Conservation (phyloP, 148 eudicot genomes). For the Linanthus parryae region DNA sequence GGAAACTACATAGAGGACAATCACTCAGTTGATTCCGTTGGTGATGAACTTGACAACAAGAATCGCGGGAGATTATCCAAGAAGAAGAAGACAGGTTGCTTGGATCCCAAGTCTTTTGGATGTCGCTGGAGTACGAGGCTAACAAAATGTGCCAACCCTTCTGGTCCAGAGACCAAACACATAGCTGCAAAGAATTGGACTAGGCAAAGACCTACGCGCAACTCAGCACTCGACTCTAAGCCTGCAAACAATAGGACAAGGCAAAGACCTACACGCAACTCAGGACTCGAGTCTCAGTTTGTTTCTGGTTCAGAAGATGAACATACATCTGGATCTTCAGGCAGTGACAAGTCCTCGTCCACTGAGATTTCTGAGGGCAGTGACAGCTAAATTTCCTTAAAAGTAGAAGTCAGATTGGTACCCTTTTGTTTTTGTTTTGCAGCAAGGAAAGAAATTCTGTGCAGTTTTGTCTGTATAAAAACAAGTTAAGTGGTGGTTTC, state of each 20-base stretch:
- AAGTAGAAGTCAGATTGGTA: no score
- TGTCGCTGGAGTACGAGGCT: constrained; percentile 29
- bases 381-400: no score
- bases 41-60: constrained; percentile 9
- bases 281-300: constrained; percentile 32
- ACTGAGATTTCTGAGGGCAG: no score
- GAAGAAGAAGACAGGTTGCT: no score
- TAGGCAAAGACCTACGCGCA: no score
- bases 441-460: constrained; percentile 4
- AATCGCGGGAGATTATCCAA: constrained; percentile 12
- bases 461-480: background rate
- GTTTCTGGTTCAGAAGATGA: constrained; percentile 58
- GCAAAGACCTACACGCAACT: constrained; percentile 59
- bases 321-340: constrained; percentile 23
- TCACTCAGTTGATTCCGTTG: constrained; percentile 19
- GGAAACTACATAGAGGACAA: constrained; percentile 9
- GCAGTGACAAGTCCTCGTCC: constrained; percentile 7
- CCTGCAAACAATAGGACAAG: constrained; percentile 47
- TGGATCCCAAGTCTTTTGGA: constrained; percentile 15
- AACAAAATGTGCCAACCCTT: constrained; percentile 23
- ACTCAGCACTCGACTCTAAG: no score
- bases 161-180: constrained; percentile 22
- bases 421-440: constrained; percentile 19
- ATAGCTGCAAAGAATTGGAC: constrained; percentile 46
- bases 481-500: no score